Evolutionary conservation across 495 filamentous ascomycete genomes (phyloP), one percentile per base, ranked within the genome.

Genomic region (Xylaria venustula): DNA sequence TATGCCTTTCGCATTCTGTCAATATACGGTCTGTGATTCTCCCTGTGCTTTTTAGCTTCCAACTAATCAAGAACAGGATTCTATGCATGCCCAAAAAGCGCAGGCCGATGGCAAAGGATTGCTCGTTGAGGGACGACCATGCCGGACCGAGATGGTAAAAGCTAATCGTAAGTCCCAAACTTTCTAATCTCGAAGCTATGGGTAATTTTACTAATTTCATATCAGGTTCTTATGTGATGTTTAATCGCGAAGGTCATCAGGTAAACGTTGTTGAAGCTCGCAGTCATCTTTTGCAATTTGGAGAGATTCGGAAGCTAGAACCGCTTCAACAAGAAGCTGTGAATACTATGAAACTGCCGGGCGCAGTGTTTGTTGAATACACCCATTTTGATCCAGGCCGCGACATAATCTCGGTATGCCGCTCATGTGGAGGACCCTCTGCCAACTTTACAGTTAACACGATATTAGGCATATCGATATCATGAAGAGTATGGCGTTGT

Each of bases 1-100:
- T 44, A 87, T 87, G 82, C 86, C 86, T 0, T 87, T 81, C 61
- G 85, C 85, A 1, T 88, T 88, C 62, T 80, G 75, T 55, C 85
- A 87, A 68, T 88, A 77, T 58, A 84, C 80, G 11, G 84, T 85
- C 68, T 72, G 80, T 73, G 47, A n/a, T 19, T 11, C 46, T 48
- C 1, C 2, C 56, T 30, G 15, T 11, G 17, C 11, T 2, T 19
- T 22, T 22, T 5, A 20, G 53, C n/a, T 8, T 9, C 40, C 23
- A 20, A 36, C 71, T 71, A 19, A 72, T 59, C 45, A 8, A 28
- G 45, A 32, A n/a, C 37, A 75, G 69, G 66, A 67, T 40, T 64
- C 75, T 14, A 65, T 73, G 4, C 73, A 85, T 65, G 85, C 84
- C 20, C 72, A 77, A 42, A 57, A 47, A 12, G 85, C 85, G 22